Evolutionary conservation across 345 rosid species (phyloP).

Genomic region (Stellera chamaejasme): DNA sequence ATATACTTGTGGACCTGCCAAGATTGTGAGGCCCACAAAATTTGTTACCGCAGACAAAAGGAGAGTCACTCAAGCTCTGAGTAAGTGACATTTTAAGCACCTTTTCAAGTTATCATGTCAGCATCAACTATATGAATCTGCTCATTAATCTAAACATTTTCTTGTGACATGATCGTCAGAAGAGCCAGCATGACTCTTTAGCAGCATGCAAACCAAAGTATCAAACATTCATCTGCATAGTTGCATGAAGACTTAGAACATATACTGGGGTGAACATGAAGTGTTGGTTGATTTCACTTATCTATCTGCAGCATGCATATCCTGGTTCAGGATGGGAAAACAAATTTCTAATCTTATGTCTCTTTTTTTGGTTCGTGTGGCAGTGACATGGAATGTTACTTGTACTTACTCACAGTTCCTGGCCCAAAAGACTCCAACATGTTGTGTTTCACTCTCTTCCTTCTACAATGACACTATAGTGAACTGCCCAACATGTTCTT

Average conservation of each 20-base stretch:
- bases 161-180: too few species aligned
- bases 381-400: conserved; percentile 99
- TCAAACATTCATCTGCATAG: too few species aligned
- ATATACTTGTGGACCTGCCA: conserved; percentile 81
- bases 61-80: conserved; percentile 82
- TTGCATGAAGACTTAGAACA: too few species aligned
- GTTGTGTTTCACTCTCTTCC: conserved; percentile 89
- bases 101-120: not conserved
- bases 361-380: conserved; percentile 10
- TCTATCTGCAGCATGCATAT: too few species aligned
- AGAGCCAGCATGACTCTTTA: too few species aligned
- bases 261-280: too few species aligned
- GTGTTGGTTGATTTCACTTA: too few species aligned
- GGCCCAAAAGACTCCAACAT: conserved; percentile 77
- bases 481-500: conserved; percentile 71
- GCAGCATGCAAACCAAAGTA: too few species aligned
- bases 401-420: conserved; percentile 91
- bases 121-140: too few species aligned
- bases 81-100: conserved; percentile 42
- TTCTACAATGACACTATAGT: conserved; percentile 79
- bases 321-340: not conserved
- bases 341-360: conserved; percentile 2
- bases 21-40: conserved; percentile 58
- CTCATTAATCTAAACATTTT: too few species aligned
- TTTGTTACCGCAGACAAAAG: conserved; percentile 57